Evolutionary conservation across 371 early-diverging fungal species (phyloP), one percentile per base, ranked within the genome.

Genomic region (Mucor mucedo): DNA sequence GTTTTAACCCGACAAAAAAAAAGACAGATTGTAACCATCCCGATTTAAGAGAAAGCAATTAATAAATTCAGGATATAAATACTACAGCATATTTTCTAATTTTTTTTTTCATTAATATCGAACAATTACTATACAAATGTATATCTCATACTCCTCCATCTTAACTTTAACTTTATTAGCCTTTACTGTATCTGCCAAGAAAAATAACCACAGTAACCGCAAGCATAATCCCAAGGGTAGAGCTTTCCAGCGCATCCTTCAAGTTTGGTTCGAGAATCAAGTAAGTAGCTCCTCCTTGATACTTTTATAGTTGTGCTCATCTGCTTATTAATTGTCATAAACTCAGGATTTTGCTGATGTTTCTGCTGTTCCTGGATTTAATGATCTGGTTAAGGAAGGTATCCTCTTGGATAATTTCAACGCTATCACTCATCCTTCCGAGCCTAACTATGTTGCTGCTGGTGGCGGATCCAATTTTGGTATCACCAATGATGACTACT

Each of bases 381-480:
- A 63, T 21, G 14, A 55, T 16, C 58, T 73, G 28, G 53, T 54
- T 28, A 56, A 55, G 9, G 54, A 79, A 52, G 85, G 85, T 56
- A 70, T 77, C 48, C 59, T 78, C 8, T 56, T 84, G 53, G 75
- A 65, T 57, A 84, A 83, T 69, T 79, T 68, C 62, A 60, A 76
- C 47, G 72, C 82, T 44, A 66, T 81, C 32, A 71, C 78, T 14
- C 86, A 85, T 58, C 84, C 86, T 40, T 77, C 78, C 47, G 75
- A 86, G 64, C 78, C 76, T 61, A 75, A 84, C 75, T 78, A 79
- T 66, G 63, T 84, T 58, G 73, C 80, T 61, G 70, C 70, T 55
- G 60, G 54, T 59, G 77, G 64, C 52, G 66, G 63, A 28, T 57
- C 56, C 52, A 62, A 59, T 33, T 65, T 62, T 47, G 69, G 68